Conservation (phyloP, 2,329 filamentous ascomycete species). For the Clarireedia paspali region DNA sequence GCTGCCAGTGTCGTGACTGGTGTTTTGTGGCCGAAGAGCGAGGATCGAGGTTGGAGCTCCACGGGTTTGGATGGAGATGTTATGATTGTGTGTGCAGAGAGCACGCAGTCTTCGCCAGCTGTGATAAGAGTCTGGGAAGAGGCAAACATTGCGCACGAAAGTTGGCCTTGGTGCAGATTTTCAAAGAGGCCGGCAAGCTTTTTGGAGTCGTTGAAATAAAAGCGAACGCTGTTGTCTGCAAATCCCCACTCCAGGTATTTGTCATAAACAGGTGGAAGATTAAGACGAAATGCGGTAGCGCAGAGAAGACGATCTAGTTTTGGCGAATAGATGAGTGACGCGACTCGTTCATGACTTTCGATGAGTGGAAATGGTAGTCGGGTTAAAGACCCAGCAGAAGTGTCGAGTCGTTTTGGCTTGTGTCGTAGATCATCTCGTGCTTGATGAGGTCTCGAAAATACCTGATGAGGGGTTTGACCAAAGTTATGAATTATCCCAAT, state of each 20-base stretch:
- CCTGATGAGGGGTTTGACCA: conserved; percentile 92
- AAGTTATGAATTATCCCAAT: conserved; percentile 99
- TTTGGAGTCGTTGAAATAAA: conserved; percentile 77
- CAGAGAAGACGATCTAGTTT: conserved; percentile 79
- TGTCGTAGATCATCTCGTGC: conserved; percentile 61
- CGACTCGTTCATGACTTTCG: conserved; percentile 65
- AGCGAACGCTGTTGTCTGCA: conserved; percentile 84
- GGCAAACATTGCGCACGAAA: conserved; percentile 76
- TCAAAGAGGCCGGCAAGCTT: conserved; percentile 85
- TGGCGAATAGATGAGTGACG: conserved; percentile 67
- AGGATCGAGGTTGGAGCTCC: conserved; percentile 70
- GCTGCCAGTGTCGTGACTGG: conserved; percentile 77
- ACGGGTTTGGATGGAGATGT: conserved; percentile 58
- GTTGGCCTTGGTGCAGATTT: conserved; percentile 84
- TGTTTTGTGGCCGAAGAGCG: conserved; percentile 83
- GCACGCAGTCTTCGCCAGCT: conserved; percentile 83
- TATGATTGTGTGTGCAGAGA: conserved; percentile 73
- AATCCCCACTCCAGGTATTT: conserved; percentile 96
- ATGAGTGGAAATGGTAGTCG: conserved; percentile 73
- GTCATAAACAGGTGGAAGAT: conserved; percentile 79
- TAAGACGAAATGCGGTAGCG: conserved; percentile 75
- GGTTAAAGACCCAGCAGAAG: conserved; percentile 65
- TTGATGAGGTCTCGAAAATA: conserved; percentile 77
- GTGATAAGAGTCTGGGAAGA: conserved; percentile 89
- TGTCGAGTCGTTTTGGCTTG: conserved; percentile 66